These are phyloP conservation scores for Melaleuca alternifolia DNA, from an alignment of 345 rosid genomes.

Conservation along the genomic window DNA sequence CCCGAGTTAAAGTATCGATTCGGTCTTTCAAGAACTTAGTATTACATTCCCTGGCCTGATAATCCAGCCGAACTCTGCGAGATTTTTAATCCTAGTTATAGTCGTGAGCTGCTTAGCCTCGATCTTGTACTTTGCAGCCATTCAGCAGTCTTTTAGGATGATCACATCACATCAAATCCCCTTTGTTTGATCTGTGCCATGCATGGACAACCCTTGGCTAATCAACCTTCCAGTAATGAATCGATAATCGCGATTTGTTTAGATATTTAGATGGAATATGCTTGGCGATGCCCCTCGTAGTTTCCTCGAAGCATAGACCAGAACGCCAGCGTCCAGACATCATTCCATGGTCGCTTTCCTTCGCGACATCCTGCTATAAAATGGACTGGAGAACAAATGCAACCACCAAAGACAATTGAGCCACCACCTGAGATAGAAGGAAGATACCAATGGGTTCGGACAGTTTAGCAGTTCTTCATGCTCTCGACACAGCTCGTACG, in stretches of 20 bases:
- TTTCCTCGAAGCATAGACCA: conserved; percentile 1
- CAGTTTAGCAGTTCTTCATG: conserved; percentile 33
- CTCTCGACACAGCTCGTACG: conserved; percentile 52
- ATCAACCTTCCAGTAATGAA: neutral
- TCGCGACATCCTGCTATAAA: neutral
- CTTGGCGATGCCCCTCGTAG: conserved; percentile 5
- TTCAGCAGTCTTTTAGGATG: neutral
- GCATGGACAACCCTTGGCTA: neutral
- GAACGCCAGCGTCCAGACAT: neutral
- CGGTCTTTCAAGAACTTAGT: neutral
- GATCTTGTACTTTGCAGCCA: neutral
- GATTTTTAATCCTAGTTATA: neutral
- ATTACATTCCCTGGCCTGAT: neutral
- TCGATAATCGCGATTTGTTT: neutral
- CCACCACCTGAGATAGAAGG: neutral
- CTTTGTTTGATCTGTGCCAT: neutral
- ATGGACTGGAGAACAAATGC: neutral
- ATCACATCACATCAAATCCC: neutral
- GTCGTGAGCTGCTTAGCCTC: neutral
- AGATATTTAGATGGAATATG: neutral
- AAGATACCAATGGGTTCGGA: neutral
- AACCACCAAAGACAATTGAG: neutral
- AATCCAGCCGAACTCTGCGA: neutral
- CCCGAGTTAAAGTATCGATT: neutral
- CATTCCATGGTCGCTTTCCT: neutral